Base-by-base conservation (phyloP, 2,329 filamentous ascomycete genomes). In the Aspergillus sp. region DNA sequence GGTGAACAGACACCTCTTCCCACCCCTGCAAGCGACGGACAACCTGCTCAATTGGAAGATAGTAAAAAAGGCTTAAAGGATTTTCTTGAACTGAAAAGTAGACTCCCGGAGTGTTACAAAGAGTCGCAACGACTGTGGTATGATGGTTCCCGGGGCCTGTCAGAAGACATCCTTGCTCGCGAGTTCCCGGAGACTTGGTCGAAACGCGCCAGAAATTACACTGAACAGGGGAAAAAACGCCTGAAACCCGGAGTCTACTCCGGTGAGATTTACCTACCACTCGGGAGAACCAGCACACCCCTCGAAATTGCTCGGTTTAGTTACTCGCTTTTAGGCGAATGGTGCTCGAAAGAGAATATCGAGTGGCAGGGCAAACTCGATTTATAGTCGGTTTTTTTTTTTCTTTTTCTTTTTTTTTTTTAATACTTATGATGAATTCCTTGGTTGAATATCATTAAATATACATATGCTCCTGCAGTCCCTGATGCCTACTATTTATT, bases 171-270 rank as follows among this genome's bases (percentile, higher is more conserved):
- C 5, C 67, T 81, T 32, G 62, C 69, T 26, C 64, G 67, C 15
- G 70, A 76, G 43, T 81, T 78, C 56, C 78, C 78, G 3, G 65
- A 53, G 13, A 80, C 78, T 7, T 81, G 79, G 79, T 72, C 71
- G 18, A 72, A 67, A 45, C 68, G 73, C 38, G 73, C 70, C 11
- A 74, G 66, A 53, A 73, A 74, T 58, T 72, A 69, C 57, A 68
- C 68, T 3, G 70, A 74, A 41, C 66, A 74, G 60, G 72, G 74
- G 5, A 73, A 66, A 51, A 66, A 72, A 48, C 68, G 62, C 20
- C 58, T 73, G 18, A 74, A 67, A 55, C 61, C 68, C 49, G 68
- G 72, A 17, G 66, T 74, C 44, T 75, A 77, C 62, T 63, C 68
- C 17, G 70, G 70, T 6, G 68, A 71, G 17, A 76, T 76, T 55